A percentile compares a stretch with the other conserved stretches of the same genome.
phyloP scores from a whole-genome alignment of 2,329 filamentous ascomycete species.

The Nannizziopsis barbatae region DNA sequence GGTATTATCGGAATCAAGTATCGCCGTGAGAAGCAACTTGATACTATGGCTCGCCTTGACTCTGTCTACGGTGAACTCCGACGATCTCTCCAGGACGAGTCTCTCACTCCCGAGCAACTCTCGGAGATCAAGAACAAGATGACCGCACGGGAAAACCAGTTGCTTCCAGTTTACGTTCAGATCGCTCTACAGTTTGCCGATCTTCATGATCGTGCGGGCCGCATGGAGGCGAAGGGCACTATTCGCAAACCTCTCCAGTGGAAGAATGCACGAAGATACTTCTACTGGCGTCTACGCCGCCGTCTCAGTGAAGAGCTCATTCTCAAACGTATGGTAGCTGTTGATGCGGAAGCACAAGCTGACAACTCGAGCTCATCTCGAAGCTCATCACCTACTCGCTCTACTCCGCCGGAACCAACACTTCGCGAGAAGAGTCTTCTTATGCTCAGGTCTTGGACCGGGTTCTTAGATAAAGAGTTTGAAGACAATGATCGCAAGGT shows the following conservation, averaged over 20 bases:
- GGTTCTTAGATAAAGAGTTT: constrained; percentile 56
- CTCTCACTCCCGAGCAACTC: constrained; percentile 60
- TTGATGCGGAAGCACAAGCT: constrained; percentile 26
- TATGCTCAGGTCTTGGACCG: constrained; percentile 72
- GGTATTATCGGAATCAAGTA: constrained; percentile 99
- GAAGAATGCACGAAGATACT: constrained; percentile 86
- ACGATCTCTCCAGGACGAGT: constrained; percentile 59
- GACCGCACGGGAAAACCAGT: constrained; percentile 69
- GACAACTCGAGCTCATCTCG: constrained; percentile 34
- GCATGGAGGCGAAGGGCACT: constrained; percentile 95
- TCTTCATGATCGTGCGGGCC: constrained; percentile 87
- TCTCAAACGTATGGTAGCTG: constrained; percentile 66
- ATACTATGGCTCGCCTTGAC: constrained; percentile 93
- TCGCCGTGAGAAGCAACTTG: constrained; percentile 90
- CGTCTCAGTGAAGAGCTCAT: constrained; percentile 96
- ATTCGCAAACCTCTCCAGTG: constrained; percentile 77
- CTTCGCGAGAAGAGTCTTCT: constrained; percentile 57
- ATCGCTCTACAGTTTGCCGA: constrained; percentile 96
- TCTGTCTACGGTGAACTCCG: constrained; percentile 71
- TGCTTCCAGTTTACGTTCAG: constrained; percentile 87
- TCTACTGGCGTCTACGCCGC: constrained; percentile 98
- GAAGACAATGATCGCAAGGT: constrained; percentile 70
- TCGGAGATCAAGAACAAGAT: constrained; percentile 74
- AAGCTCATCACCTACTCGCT: constrained; percentile 24
- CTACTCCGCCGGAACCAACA: constrained; percentile 27